Conservation (phyloP, 768 basidiomycete species). For the Lactifluus hygrophoroides region DNA sequence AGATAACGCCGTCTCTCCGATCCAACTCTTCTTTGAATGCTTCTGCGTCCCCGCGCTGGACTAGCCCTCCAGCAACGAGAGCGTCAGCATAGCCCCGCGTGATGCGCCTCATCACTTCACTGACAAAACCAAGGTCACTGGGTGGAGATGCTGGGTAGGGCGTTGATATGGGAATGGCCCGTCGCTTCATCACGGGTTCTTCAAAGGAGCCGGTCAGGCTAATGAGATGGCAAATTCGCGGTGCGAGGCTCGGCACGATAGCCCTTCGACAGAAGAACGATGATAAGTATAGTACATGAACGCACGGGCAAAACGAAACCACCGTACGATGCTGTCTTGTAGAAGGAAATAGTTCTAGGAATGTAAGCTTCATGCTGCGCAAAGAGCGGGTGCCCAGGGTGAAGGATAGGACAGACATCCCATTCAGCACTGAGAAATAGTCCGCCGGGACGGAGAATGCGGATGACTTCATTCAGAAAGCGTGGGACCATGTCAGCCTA, state of each 20-base stretch:
- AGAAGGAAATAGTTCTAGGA: constrained; percentile 10
- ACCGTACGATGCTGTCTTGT: constrained; percentile 3
- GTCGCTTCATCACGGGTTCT: constrained; percentile 6
- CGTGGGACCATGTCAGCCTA: constrained; percentile 49
- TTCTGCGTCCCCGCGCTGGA: constrained; percentile 1
- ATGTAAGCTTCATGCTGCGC: background rate
- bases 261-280: background rate
- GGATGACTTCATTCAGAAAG: constrained; percentile 48
- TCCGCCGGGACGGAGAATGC: constrained; percentile 64
- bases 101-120: constrained; percentile 2
- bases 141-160: background rate
- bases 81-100: constrained; percentile 5
- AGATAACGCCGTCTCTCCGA: background rate
- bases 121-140: background rate
- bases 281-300: background rate
- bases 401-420: constrained; percentile 32
- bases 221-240: constrained; percentile 5
- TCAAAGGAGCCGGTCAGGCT: constrained; percentile 1
- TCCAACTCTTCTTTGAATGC: constrained; percentile 11
- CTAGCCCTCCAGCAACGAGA: background rate
- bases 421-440: constrained; percentile 62
- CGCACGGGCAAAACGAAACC: background rate
- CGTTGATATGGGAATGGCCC: constrained; percentile 14
- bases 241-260: constrained; percentile 9
- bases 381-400: constrained; percentile 12